Conservation (phyloP, 352 stramenopile species). For the Vaucheria bursata region DNA sequence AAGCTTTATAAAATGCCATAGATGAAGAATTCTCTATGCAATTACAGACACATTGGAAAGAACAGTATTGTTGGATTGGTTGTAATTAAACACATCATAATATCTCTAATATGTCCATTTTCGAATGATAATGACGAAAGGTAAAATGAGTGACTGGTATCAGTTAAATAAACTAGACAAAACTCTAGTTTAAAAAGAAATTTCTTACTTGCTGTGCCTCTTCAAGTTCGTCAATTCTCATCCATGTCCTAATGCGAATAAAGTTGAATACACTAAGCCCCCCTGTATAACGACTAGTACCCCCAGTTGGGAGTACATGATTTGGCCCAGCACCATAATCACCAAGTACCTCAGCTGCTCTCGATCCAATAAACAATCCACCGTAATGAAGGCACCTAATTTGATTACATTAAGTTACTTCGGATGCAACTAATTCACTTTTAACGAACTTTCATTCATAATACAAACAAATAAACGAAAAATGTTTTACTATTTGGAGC, state of each 20-base stretch:
- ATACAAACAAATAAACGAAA: slow-evolving; percentile 45
- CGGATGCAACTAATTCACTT: slow-evolving; percentile 51
- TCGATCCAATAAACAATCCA: slow-evolving; percentile 85
- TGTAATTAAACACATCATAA: too few relatives aligned
- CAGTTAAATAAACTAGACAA: too few relatives aligned
- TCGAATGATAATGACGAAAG: too few relatives aligned
- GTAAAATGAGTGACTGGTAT: too few relatives aligned
- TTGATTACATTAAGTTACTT: too few relatives aligned
- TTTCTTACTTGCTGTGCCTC: slow-evolving; percentile 47
- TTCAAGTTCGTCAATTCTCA: slow-evolving; percentile 84
- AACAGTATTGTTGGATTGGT: too few relatives aligned
- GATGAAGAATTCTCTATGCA: too few relatives aligned
- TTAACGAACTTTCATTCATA: slow-evolving; percentile 50
- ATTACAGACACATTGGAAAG: too few relatives aligned
- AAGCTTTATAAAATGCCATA: too few relatives aligned
- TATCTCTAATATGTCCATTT: too few relatives aligned
- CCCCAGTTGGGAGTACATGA: slow-evolving; percentile 92
- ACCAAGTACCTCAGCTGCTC: slow-evolving; percentile 87
- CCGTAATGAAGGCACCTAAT: slow-evolving; percentile 66
- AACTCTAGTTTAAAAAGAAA: too few relatives aligned
- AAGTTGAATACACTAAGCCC: slow-evolving; percentile 96
- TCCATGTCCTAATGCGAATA: slow-evolving; percentile 93
- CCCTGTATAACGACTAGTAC: slow-evolving; percentile 91
- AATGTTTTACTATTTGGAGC: not conserved
- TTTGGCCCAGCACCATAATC: slow-evolving; percentile 98